Percentiles rank a stretch among this genome's conserved stretches.
These are phyloP conservation scores for Lactarius deliciosus DNA, from an alignment of 768 basidiomycete genomes.

Conservation along the genomic window DNA sequence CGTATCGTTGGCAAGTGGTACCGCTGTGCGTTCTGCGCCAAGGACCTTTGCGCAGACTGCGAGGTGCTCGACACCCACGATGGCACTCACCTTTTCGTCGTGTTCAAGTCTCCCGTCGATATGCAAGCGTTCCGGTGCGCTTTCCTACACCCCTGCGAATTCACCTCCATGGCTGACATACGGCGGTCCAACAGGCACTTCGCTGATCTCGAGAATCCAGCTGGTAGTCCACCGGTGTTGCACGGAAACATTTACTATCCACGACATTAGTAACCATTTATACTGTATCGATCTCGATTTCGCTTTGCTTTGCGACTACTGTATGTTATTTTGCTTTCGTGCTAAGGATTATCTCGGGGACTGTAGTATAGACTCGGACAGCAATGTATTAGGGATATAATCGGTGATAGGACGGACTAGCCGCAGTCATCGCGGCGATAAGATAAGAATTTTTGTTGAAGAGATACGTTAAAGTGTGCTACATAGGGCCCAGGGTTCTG, in stretches of 20 bases:
- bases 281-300: neutral
- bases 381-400: neutral
- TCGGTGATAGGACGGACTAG: neutral
- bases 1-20: slow-evolving; percentile 88
- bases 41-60: slow-evolving; percentile 85
- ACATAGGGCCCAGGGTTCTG: no score
- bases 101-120: slow-evolving; percentile 82
- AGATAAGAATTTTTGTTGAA: no score
- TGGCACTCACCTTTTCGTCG: slow-evolving; percentile 78
- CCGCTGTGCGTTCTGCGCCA: slow-evolving; percentile 79
- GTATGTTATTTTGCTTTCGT: neutral
- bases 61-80: slow-evolving; percentile 74
- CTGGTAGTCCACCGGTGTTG: slow-evolving; percentile 21
- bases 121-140: slow-evolving; percentile 71
- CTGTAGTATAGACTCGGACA: no score
- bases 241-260: slow-evolving; percentile 14
- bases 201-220: slow-evolving; percentile 19
- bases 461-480: no score
- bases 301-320: neutral
- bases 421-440: no score
- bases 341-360: neutral
- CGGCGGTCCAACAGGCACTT: slow-evolving; percentile 7
- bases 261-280: neutral
- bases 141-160: slow-evolving; percentile 9
- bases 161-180: slow-evolving; percentile 11